Conservation (phyloP, 768 basidiomycete genomes). For the Boletus sp. region DNA sequence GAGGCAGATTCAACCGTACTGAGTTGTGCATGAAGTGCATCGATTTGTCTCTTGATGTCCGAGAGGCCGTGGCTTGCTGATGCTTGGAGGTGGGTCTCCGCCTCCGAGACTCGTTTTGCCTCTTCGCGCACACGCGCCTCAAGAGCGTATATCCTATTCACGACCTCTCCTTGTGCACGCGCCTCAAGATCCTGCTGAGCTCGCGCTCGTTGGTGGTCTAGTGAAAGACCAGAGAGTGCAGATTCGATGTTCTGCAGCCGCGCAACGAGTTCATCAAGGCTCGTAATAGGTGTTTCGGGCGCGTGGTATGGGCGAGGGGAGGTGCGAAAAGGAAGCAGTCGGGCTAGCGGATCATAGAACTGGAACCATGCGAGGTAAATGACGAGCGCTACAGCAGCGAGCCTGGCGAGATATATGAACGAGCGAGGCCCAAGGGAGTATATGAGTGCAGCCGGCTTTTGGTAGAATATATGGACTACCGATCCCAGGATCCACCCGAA, state of each 20-base stretch:
- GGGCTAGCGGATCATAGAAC: slow-evolving; percentile 36
- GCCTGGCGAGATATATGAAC: slow-evolving; percentile 36
- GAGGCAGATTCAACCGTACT: slow-evolving; percentile 27
- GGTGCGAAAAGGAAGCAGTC: slow-evolving; percentile 33
- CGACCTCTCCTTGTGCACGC: slow-evolving; percentile 48
- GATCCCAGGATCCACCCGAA: slow-evolving; percentile 50
- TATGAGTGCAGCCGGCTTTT: slow-evolving; percentile 45
- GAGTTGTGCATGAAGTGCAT: slow-evolving; percentile 45
- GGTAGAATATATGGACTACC: slow-evolving; percentile 44
- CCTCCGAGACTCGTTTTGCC: slow-evolving; percentile 48
- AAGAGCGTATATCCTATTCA: slow-evolving; percentile 51
- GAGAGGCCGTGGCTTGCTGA: slow-evolving; percentile 44
- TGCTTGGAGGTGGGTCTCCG: slow-evolving; percentile 47
- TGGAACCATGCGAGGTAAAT: slow-evolving; percentile 46
- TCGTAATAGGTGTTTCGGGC: slow-evolving; percentile 58
- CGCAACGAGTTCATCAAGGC: slow-evolving; percentile 61
- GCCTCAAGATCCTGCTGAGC: slow-evolving; percentile 51
- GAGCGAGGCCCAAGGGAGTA: slow-evolving; percentile 32
- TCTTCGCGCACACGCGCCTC: slow-evolving; percentile 51
- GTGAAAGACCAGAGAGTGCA: slow-evolving; percentile 56
- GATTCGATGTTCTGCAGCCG: slow-evolving; percentile 64
- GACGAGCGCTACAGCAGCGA: slow-evolving; percentile 40
- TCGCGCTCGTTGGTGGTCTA: slow-evolving; percentile 50
- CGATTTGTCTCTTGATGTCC: slow-evolving; percentile 54
- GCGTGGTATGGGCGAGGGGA: slow-evolving; percentile 42